Conservation (phyloP, 345 rosid species). For the Salix udensis region DNA sequence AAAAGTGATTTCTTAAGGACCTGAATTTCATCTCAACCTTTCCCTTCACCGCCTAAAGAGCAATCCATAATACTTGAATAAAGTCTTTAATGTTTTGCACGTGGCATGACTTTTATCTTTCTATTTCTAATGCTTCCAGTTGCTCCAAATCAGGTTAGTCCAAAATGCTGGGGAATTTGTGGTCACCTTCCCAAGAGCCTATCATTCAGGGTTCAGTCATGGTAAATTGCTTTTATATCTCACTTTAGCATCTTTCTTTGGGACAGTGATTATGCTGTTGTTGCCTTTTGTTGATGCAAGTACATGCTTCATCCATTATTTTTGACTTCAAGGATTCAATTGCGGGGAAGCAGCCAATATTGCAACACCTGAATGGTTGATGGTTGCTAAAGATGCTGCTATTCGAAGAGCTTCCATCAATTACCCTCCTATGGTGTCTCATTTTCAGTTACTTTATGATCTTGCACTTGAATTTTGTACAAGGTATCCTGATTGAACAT, state of each 20-base stretch:
- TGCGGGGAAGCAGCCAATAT: constrained; percentile 97
- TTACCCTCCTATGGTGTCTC: constrained; percentile 98
- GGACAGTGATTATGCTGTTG: not conserved
- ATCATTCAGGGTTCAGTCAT: constrained; percentile 98
- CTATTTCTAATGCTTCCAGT: not conserved
- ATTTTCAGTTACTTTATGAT: constrained; percentile 97
- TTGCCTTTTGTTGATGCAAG: constrained; percentile 2
- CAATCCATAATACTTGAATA: not conserved
- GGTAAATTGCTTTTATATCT: constrained; percentile 40
- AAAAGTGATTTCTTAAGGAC: not conserved
- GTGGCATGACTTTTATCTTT: not conserved
- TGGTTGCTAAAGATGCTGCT: constrained; percentile 84
- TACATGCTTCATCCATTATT: constrained; percentile 1
- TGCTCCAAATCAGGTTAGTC: constrained; percentile 23
- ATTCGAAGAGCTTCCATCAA: constrained; percentile 94
- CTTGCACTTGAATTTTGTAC: constrained; percentile 71
- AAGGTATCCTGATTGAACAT: constrained; percentile 44
- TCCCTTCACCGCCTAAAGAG: not conserved
- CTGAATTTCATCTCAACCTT: not conserved
- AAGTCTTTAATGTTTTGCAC: not conserved
- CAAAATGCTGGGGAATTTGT: constrained; percentile 60
- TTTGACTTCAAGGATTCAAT: constrained; percentile 63
- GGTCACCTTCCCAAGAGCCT: constrained; percentile 96
- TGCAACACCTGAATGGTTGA: constrained; percentile 95
- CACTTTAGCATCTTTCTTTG: not conserved